Evolutionary conservation across 371 early-diverging fungal genomes (phyloP), one percentile per base, ranked within the genome.

Genomic region (Nematocida ironsii): DNA sequence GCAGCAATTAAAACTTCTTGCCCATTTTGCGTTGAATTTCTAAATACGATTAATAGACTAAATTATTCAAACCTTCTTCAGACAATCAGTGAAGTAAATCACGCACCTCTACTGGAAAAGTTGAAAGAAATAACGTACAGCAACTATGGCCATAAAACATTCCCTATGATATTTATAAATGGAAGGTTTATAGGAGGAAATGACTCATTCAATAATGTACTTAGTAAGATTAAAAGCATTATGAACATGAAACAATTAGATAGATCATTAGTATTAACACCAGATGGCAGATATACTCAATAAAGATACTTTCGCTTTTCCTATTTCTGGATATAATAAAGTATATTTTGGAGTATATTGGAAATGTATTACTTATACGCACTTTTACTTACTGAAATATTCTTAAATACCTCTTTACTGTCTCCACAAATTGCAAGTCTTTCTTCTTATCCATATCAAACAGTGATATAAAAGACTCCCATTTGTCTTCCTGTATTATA

Each of bases 181-280:
- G 80, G 80, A 44, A 11, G 80, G 55, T 78, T 78, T 44, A 23
- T 78, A 23, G 80, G 80, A 33, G 80, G 80, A 64, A 42, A 42
- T 1, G 44, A 44, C 42, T 33, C 33, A 7, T 64, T 64, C 23
- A 13, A 64, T n/a, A 58, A 58, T 9, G 9, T 23, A 50, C 52
- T 50, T 18, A 50, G 18, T 13, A 50, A 50, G 13, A 50, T 50
- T 50, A 50, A 50, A 50, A 50, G 18, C 52, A 50, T 50, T 18
- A 50, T 50, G 52, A 50, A 18, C 52, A 13, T 50, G 52, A 9
- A 9, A 13, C 9, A 18, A 50, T 50, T 50, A 50, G 52, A 50
- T 50, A 50, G 18, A 50, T 50, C 52, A 50, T 50, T 50, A 50
- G 52, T 50, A 18, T 18, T 50, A 13, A 50, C 52, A 50, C 9